Evolutionary conservation across 257 asterid species (phyloP).

Genomic region (Ocimum tenuiflorum): DNA sequence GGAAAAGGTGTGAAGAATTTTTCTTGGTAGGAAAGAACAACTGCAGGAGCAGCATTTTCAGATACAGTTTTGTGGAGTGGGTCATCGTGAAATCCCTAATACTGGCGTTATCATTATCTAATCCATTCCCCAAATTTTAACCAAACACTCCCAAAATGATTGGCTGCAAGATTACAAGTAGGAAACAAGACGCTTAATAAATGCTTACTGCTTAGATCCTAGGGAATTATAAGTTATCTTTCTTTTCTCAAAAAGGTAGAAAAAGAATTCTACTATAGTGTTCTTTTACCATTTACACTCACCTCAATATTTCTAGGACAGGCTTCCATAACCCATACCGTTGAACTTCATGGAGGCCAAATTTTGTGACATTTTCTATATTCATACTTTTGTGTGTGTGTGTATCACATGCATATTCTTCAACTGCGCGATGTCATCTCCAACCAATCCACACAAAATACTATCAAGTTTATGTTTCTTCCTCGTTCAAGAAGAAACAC

Average conservation of each 20-base stretch:
- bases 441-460: background rate
- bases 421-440: background rate
- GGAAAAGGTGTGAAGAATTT: background rate
- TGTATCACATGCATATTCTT: background rate
- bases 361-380: background rate
- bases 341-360: background rate
- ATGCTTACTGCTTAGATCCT: background rate
- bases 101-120: background rate
- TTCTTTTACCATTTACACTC: background rate
- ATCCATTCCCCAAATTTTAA: background rate
- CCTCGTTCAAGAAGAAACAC: slow-evolving; percentile 4
- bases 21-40: background rate
- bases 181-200: background rate
- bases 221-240: background rate
- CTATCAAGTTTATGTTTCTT: slow-evolving; percentile 4
- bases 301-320: background rate
- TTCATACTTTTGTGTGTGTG: background rate
- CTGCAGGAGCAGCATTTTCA: background rate
- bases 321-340: background rate
- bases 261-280: background rate
- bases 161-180: background rate
- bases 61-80: background rate
- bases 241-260: background rate
- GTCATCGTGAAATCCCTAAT: background rate
- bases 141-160: background rate